Evolutionary conservation across 176 grass and related monocot species (phyloP), one percentile per base, ranked within the genome.

Genomic region (Leersia perrieri): DNA sequence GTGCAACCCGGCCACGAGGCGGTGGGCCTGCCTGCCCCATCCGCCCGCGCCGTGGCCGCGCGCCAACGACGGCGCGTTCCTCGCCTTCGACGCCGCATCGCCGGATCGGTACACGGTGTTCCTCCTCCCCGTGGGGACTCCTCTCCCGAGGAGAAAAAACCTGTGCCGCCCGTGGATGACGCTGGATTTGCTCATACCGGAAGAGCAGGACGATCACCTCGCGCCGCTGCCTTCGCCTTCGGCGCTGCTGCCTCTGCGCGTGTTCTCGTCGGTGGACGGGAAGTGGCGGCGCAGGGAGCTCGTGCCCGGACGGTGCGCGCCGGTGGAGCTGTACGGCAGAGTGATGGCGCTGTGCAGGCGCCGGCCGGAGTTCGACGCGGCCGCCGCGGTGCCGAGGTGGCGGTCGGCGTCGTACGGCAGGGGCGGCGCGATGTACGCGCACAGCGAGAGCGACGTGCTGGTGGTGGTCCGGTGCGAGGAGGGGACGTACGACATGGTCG

Each of bases 1-100:
- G 44, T 69, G 64, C 77, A 80, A 68, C 64, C 63, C 77, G 31
- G 14, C 42, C n/a, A 80, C 77, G 42, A 47, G 53, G 77, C 77
- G 77, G 16, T 32, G 9, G 1, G 7, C 70, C 7, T 16, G 42
- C 9, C 16, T 73, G 8, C 70, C 70, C 9, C 16, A 5, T 8
- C 42, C 70, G 44, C 18, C 42, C 5, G 12, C 16, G 9, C 42
- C 28, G 2, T 73, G 70, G 42, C 28, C 28, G 4, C 47, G 23
- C 28, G 16, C 18, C 18, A 1, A 7, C 9, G 70, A 73, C 18
- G 44, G 70, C 29, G 30, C 49, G 42, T 73, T 73, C 10, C 70
- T 73, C 18, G 29, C 70, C 29, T 73, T 73, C 15, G 70, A 73
- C 45, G 42, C 28, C 28, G 29, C 53, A 4, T 53, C 47, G 47